A percentile compares a stretch with the other conserved stretches of the same genome.
These are phyloP conservation scores for Hymenoscyphus albidus DNA, from an alignment of 2,329 filamentous ascomycete species.

Conservation along the genomic window DNA sequence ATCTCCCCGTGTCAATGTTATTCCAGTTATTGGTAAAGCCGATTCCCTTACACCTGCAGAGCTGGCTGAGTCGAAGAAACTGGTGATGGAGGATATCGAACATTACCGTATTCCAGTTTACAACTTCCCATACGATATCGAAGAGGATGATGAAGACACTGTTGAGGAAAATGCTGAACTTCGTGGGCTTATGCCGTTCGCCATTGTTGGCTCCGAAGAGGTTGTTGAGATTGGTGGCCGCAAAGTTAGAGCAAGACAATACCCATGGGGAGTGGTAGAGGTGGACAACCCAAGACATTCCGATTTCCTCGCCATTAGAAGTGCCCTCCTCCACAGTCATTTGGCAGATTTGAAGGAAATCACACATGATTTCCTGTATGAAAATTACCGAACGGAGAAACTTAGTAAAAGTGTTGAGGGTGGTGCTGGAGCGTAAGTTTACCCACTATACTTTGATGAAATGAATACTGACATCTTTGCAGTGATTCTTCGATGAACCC, in stretches of 20 bases:
- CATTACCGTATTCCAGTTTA: slow-evolving; percentile 99
- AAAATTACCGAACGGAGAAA: slow-evolving; percentile 99
- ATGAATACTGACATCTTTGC: slow-evolving; percentile 18
- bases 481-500: slow-evolving; percentile 93
- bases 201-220: slow-evolving; percentile 96
- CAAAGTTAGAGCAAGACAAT: slow-evolving; percentile 90
- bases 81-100: slow-evolving; percentile 99
- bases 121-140: slow-evolving; percentile 99
- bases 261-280: slow-evolving; percentile 98
- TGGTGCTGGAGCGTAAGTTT: slow-evolving; percentile 77
- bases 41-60: slow-evolving; percentile 95
- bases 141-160: slow-evolving; percentile 98
- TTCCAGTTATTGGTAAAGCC: slow-evolving; percentile 97
- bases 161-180: slow-evolving; percentile 99
- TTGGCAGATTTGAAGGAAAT: slow-evolving; percentile 98
- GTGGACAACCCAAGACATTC: slow-evolving; percentile 99
- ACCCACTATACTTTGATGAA: slow-evolving; percentile 32
- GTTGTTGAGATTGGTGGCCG: slow-evolving; percentile 90
- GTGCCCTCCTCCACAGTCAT: slow-evolving; percentile 94
- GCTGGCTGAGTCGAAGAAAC: slow-evolving; percentile 97
- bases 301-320: slow-evolving; percentile 96
- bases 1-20: slow-evolving; percentile 96
- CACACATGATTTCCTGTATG: slow-evolving; percentile 98
- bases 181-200: slow-evolving; percentile 95
- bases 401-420: slow-evolving; percentile 98